These are phyloP conservation scores for Mytilinidion resinicola DNA, from an alignment of 495 filamentous ascomycete species.

Conservation along the genomic window DNA sequence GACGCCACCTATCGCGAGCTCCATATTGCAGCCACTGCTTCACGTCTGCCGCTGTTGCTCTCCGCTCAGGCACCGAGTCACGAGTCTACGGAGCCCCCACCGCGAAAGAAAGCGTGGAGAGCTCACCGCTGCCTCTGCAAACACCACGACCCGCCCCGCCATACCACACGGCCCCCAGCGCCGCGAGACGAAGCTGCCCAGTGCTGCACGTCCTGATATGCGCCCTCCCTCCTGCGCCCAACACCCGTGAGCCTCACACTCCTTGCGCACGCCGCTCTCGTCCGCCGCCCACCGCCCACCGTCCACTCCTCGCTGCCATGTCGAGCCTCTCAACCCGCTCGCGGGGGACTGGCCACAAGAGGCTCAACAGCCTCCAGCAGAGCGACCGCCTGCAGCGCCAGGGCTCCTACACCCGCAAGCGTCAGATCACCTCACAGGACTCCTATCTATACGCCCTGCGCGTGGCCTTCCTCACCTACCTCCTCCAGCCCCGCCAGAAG, in stretches of 20 bases:
- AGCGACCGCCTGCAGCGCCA: slow-evolving; percentile 46
- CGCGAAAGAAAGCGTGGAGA: no score
- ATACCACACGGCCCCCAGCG: slow-evolving; percentile 6
- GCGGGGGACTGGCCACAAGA: slow-evolving; percentile 18
- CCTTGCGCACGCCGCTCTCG: neutral
- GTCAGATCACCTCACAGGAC: slow-evolving; percentile 56
- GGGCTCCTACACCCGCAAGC: slow-evolving; percentile 45
- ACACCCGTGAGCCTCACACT: no score
- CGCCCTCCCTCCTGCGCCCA: neutral
- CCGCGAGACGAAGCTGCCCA: neutral
- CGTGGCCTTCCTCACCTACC: slow-evolving; percentile 85
- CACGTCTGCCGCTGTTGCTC: no score
- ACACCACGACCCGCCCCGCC: slow-evolving; percentile 8
- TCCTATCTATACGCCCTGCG: slow-evolving; percentile 87
- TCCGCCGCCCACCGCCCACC: neutral
- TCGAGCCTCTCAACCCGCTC: slow-evolving; percentile 12
- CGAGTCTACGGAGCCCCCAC: no score
- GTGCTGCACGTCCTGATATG: slow-evolving; percentile 7
- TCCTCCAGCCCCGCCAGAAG: slow-evolving; percentile 83
- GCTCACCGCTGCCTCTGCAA: neutral
- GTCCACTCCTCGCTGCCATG: slow-evolving; percentile 15
- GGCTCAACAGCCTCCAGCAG: slow-evolving; percentile 50
- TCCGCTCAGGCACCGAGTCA: no score
- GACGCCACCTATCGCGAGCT: no score
- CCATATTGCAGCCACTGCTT: no score